Base-by-base conservation (phyloP, 2,329 filamentous ascomycete species). In the Pyrenophora tritici-repentis region DNA sequence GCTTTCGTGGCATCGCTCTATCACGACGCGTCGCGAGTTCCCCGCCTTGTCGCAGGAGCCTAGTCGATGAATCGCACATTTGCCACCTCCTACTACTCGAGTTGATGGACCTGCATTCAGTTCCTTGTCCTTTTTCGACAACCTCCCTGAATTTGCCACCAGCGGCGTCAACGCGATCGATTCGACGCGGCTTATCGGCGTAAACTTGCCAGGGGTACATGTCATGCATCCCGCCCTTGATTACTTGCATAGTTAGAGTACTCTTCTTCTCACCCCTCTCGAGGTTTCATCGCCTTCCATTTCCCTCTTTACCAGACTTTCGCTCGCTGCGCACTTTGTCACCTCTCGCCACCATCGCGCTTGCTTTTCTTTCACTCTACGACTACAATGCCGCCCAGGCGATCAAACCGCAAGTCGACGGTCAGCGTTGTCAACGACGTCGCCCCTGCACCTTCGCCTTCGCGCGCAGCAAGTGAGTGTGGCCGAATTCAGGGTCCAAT, bases 331-430 rank as follows among this genome's bases (percentile, higher is more conserved):
- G 34, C 31, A 33, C n/a, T 37, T 32, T 42, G 36, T 22, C 16
- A 38, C 45, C 31, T 42, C 32, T 35, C 10, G 7, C 24, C 33
- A 17, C n/a, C 38, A 16, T 26, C 26, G 39, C 34, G 36, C 29
- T 37, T 31, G 36, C 29, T 33, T 43, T 46, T 33, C 16, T 48
- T 26, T 22, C 38, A 31, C 32, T 34, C 20, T 29, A 20, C 32
- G 16, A 46, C 20, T 36, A 53, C 46, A 55, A 67, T 68, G 62
- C 57, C 59, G 46, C 59, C 55, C 17, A 61, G 62, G 46, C 65
- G 65, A 41, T 65, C 64, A 37, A 61, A 56, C 44, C 62, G 65
- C 43, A 63, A 60, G 48, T 66, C 65, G 42, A 50, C 44, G 35
- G 31, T 47, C 40, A 35, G 34, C 45, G 31, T 50, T 22, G 43